Conservation (phyloP, 2,329 filamentous ascomycete species). For the Endoconidiophora laricicola region DNA sequence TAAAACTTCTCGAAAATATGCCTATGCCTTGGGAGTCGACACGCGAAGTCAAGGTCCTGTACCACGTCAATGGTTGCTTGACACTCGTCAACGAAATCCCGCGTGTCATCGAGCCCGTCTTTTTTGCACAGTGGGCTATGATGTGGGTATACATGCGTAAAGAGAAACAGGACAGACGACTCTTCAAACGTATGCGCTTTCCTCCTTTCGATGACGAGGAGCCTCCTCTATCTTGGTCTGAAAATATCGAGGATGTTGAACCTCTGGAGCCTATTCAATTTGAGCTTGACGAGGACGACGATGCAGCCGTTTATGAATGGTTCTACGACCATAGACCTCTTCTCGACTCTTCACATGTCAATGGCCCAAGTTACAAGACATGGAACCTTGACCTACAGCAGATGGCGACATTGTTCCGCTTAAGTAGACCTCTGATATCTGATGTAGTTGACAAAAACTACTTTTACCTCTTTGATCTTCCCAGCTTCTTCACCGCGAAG, state of each 20-base stretch:
- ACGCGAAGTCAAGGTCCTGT: slow-evolving; percentile 91
- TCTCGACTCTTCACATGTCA: slow-evolving; percentile 81
- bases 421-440: slow-evolving; percentile 79
- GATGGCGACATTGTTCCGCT: slow-evolving; percentile 86
- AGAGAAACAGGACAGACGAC: slow-evolving; percentile 85
- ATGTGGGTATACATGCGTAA: slow-evolving; percentile 99
- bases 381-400: slow-evolving; percentile 90
- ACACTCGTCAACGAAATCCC: slow-evolving; percentile 95
- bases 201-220: slow-evolving; percentile 98
- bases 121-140: slow-evolving; percentile 95
- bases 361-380: slow-evolving; percentile 87
- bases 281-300: slow-evolving; percentile 90
- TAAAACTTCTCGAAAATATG: slow-evolving; percentile 98
- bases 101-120: slow-evolving; percentile 91
- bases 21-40: slow-evolving; percentile 98
- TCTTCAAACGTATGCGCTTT: slow-evolving; percentile 98
- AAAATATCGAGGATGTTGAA: slow-evolving; percentile 97
- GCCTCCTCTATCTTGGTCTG: slow-evolving; percentile 90
- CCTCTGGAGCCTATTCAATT: slow-evolving; percentile 95
- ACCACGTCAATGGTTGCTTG: slow-evolving; percentile 94
- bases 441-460: slow-evolving; percentile 94
- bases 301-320: slow-evolving; percentile 85
- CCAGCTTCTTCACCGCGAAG: slow-evolving; percentile 91
- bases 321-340: slow-evolving; percentile 91
- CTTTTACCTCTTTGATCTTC: slow-evolving; percentile 90